Base-by-base conservation (phyloP, 257 asterid species). In the Penstemon eatonii region DNA sequence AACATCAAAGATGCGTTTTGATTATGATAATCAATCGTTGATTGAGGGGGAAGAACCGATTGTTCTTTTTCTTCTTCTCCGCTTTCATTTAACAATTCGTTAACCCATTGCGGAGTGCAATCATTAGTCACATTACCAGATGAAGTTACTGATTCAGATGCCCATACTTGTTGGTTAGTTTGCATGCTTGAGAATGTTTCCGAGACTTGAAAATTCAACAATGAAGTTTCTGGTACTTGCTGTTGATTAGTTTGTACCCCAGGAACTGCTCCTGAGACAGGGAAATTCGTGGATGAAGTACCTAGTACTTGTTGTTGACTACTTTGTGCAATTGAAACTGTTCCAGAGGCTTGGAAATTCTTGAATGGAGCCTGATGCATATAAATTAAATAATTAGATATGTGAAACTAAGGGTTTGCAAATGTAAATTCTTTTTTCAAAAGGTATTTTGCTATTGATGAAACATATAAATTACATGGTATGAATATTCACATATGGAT, bases 351-450 rank as follows among this genome's bases (percentile, higher is more conserved):
- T 25, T 25, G 64, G 9, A 18, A 7, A 36, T 69, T 60, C 66
- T 65, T 47, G 3, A 13, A 15, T 55, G 68, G 63, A 40, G 59
- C 39, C 58, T 78, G 72, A 70, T 74, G 60, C 77, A 73, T 65
- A 64, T 44, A 51, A 5, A 37, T 38, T 10, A 15, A 15, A 15
- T 15, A 60, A 50, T 73, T 73, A 73, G 61, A 56, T 25, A 63
- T 7, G 5, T 65, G 49, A 54, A 25, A 25, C 33, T 25, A 25
- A 25, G 33, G 33, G 33, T 25, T 25, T 25, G 33, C 1, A 25
- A 1, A 25, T 25, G 2, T 2, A 25, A 25, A 2, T 25, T 25
- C 2, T 25, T 25, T 25, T 25, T 25, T 25, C 33, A 25, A 25
- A 25, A 25, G 33, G 2, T 25, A 25, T 25, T 25, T 25, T 25